These are phyloP conservation scores for Drechslerella dactyloides DNA, from an alignment of 2,329 filamentous ascomycete species.

Conservation along the genomic window DNA sequence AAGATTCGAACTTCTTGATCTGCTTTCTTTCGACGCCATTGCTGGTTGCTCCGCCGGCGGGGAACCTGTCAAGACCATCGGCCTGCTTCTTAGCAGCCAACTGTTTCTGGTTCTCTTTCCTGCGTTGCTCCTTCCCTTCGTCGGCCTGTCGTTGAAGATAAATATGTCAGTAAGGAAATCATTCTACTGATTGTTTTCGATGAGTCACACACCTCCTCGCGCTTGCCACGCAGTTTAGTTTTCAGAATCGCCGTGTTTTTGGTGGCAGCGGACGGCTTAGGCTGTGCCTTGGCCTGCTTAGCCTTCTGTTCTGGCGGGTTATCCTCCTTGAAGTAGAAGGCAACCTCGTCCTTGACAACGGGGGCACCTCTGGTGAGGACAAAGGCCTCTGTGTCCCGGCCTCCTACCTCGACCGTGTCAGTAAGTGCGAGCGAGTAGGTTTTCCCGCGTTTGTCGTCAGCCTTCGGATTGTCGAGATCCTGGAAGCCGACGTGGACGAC, in stretches of 20 bases:
- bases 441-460: slow-evolving; percentile 88
- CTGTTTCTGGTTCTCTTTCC: slow-evolving; percentile 91
- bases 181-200: neutral
- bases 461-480: slow-evolving; percentile 83
- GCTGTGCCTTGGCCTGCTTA: slow-evolving; percentile 78
- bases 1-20: slow-evolving; percentile 98
- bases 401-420: slow-evolving; percentile 88
- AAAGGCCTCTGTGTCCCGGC: slow-evolving; percentile 70
- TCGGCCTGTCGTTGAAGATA: slow-evolving; percentile 73
- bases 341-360: slow-evolving; percentile 88
- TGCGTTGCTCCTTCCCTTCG: slow-evolving; percentile 84
- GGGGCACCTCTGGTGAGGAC: slow-evolving; percentile 94
- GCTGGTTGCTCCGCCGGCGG: slow-evolving; percentile 73
- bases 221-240: slow-evolving; percentile 87
- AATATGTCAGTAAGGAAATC: neutral
- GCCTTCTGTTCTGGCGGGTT: slow-evolving; percentile 85
- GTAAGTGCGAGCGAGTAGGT: slow-evolving; percentile 87
- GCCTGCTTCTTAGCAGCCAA: slow-evolving; percentile 85
- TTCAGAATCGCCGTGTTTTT: slow-evolving; percentile 84
- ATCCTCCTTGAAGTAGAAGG: slow-evolving; percentile 98
- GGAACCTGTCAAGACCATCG: slow-evolving; percentile 83
- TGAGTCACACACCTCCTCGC: slow-evolving; percentile 59
- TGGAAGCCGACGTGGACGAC: slow-evolving; percentile 87
- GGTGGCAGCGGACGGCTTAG: slow-evolving; percentile 72
- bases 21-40: slow-evolving; percentile 93